Evolutionary conservation across 306 rosid species (phyloP).

Genomic region (Castanopsis chinensis): DNA sequence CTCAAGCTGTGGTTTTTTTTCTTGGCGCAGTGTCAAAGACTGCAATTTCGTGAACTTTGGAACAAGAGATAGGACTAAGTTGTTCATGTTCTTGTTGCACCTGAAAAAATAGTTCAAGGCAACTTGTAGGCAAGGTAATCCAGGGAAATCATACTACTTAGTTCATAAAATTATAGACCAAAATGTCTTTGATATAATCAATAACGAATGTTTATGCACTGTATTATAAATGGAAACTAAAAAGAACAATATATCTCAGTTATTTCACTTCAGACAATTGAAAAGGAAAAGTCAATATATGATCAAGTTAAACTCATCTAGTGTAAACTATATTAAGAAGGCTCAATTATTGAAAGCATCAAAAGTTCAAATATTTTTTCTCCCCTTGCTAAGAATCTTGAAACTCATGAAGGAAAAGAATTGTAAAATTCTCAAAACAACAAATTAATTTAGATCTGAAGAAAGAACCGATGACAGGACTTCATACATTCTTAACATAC

Average conservation of each 20-base stretch:
- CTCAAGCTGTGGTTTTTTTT: slow-evolving; percentile 72
- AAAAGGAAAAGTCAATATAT: not conserved
- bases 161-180: not conserved
- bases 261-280: not conserved
- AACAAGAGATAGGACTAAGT: slow-evolving; percentile 72
- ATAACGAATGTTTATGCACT: not conserved
- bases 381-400: not conserved
- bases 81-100: slow-evolving; percentile 90
- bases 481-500: not conserved
- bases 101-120: slow-evolving; percentile 38
- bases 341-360: not conserved
- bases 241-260: not conserved
- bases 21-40: slow-evolving; percentile 80
- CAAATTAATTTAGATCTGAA: not conserved
- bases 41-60: slow-evolving; percentile 80
- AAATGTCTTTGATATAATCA: not conserved
- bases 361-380: not conserved
- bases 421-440: not conserved
- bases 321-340: not conserved
- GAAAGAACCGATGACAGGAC: not conserved
- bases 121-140: not conserved
- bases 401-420: not conserved
- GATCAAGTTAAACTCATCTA: not conserved
- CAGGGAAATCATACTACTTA: not conserved
- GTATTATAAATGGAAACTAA: not conserved